These are phyloP conservation scores for Blastobotrys peoriensis DNA, from an alignment of 805 yeast genomes.

Conservation along the genomic window DNA sequence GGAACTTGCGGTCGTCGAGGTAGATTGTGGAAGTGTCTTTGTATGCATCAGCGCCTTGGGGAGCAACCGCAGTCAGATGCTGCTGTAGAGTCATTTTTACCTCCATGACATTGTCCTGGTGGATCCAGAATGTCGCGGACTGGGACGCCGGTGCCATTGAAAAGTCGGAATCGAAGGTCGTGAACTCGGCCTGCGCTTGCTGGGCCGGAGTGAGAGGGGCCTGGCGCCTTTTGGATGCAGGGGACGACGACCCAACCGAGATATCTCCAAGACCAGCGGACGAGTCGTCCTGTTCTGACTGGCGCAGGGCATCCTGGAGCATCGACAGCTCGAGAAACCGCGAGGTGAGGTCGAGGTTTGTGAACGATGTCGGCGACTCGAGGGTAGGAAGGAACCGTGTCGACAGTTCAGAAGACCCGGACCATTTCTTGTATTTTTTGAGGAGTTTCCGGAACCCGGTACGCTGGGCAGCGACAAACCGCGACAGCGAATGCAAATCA, in stretches of 20 bases:
- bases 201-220: constrained; percentile 15
- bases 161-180: constrained; percentile 32
- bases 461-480: constrained; percentile 67
- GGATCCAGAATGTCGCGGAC: constrained; percentile 47
- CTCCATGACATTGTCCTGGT: constrained; percentile 53
- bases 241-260: constrained; percentile 8
- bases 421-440: constrained; percentile 57
- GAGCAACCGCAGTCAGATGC: constrained; percentile 35
- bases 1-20: constrained; percentile 34
- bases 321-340: constrained; percentile 55
- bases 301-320: constrained; percentile 45
- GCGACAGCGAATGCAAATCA: constrained; percentile 58
- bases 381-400: constrained; percentile 30
- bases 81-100: constrained; percentile 42
- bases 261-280: not conserved
- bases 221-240: constrained; percentile 13
- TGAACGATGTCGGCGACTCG: constrained; percentile 49
- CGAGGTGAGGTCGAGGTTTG: constrained; percentile 52
- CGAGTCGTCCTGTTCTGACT: constrained; percentile 11
- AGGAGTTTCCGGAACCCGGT: constrained; percentile 65
- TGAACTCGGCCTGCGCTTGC: constrained; percentile 6
- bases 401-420: constrained; percentile 27
- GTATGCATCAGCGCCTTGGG: constrained; percentile 10
- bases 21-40: constrained; percentile 24
- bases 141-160: constrained; percentile 29